phyloP scores from a whole-genome alignment of 306 rosid genomes.

The Heteromeles arbutifolia region DNA sequence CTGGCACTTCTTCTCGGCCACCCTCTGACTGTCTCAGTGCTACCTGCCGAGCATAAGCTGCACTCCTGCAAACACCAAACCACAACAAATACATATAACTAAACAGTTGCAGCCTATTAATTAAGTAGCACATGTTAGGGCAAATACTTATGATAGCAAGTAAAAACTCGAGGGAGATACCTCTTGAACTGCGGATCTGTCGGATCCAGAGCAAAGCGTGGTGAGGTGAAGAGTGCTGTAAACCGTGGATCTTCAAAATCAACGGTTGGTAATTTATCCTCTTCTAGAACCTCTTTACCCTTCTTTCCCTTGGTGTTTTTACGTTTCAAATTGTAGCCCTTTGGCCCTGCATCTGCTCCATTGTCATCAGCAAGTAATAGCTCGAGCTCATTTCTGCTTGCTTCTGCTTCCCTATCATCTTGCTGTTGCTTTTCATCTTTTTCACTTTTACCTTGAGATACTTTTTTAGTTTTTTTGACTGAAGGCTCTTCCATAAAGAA shows the following conservation, averaged over 20 bases:
- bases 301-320: constrained; percentile 58
- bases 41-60: constrained; percentile 51
- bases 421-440: constrained; percentile 24
- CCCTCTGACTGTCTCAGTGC: constrained; percentile 46
- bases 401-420: constrained; percentile 43
- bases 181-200: constrained; percentile 88
- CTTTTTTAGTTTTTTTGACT: constrained; percentile 43
- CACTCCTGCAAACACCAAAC: constrained; percentile 54
- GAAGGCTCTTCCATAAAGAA: constrained; percentile 72
- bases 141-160: not conserved
- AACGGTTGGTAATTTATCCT: constrained; percentile 55
- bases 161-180: constrained; percentile 23
- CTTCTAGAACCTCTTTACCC: constrained; percentile 53
- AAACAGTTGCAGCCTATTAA: not conserved
- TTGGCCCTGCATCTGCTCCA: constrained; percentile 42
- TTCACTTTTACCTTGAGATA: constrained; percentile 19
- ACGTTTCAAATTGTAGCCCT: constrained; percentile 68
- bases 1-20: constrained; percentile 17
- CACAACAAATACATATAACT: constrained; percentile 12
- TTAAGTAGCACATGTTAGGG: not conserved
- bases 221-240: constrained; percentile 44
- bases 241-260: constrained; percentile 76
- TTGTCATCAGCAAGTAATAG: constrained; percentile 82
- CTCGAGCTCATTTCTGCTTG: constrained; percentile 80
- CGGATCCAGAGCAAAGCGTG: constrained; percentile 70